Base-by-base conservation (phyloP, 2,329 filamentous ascomycete genomes). In the Chrysosporium keratinophilum region DNA sequence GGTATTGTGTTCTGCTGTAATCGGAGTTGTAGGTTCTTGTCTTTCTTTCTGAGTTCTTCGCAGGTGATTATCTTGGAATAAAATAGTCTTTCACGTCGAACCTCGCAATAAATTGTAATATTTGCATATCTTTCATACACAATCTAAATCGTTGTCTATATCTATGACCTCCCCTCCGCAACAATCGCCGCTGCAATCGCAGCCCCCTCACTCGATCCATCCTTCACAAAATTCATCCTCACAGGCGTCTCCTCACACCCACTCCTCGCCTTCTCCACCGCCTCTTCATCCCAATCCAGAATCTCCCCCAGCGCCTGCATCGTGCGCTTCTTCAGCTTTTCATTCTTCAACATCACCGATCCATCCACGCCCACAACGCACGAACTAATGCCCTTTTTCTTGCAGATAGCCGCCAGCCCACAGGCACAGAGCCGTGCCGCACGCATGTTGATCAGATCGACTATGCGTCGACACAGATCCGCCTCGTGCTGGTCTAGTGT, bases 321-420 rank as follows among this genome's bases (percentile, higher is more conserved):
- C 54, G 90, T 89, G 52, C 93, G 85, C 55, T 83, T 81, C 78
- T 96, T 95, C 80, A 98, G 97, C 74, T 95, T 87, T 12, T 93
- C 93, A 74, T 97, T 98, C 71, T 97, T 97, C 79, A 95, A 96
- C 77, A 98, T 97, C 52, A 98, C 91, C 17, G 88, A 95, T 35
- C 93, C 93, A 67, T 98, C 93, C 50, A 93, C 93, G 63, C 93
- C 93, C 43, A 97, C 93, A 70, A 97, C 91, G 75, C 88, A 95
- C 37, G 80, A 79, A 65, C 85, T 74, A 71, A 90, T 91, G 61
- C 81, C 80, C 80, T 96, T 96, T 83, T 97, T 97, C 75, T 85
- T 94, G 79, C 87, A 89, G 65, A 98, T 95, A 55, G 91, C 93
- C 12, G 91, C 89, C 52, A 97, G 87, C 72, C 93, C 93, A 65